phyloP scores from a whole-genome alignment of 306 rosid species.

The Inga laurina region DNA sequence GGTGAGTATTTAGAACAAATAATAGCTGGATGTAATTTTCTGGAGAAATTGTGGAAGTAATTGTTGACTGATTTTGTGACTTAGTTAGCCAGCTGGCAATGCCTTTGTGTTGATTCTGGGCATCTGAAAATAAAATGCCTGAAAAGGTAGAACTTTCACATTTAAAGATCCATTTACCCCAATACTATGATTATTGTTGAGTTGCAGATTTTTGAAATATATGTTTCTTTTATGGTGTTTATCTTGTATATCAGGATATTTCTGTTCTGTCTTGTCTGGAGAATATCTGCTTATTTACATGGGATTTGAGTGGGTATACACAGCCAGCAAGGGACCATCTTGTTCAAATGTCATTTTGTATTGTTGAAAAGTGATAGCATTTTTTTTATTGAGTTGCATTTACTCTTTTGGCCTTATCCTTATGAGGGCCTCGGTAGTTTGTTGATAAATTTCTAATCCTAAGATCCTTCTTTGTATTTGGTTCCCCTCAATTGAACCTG shows the following conservation, averaged over 20 bases:
- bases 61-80: background rate
- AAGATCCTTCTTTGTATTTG: background rate
- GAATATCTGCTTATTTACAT: background rate
- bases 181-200: background rate
- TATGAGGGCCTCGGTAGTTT: background rate
- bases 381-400: background rate
- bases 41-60: background rate
- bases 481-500: background rate
- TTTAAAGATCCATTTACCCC: background rate
- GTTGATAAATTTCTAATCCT: background rate
- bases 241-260: background rate
- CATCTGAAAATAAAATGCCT: background rate
- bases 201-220: background rate
- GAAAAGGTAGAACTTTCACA: background rate
- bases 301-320: background rate
- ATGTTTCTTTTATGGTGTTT: background rate
- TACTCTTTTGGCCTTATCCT: background rate
- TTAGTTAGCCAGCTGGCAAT: background rate
- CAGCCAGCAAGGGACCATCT: background rate
- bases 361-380: background rate
- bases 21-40: background rate
- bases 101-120: background rate
- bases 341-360: background rate
- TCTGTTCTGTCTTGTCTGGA: background rate
- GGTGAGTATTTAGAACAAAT: background rate